Conservation (phyloP, 1,139 yeast genomes). For the Nakaseomyces glabratus region DNA sequence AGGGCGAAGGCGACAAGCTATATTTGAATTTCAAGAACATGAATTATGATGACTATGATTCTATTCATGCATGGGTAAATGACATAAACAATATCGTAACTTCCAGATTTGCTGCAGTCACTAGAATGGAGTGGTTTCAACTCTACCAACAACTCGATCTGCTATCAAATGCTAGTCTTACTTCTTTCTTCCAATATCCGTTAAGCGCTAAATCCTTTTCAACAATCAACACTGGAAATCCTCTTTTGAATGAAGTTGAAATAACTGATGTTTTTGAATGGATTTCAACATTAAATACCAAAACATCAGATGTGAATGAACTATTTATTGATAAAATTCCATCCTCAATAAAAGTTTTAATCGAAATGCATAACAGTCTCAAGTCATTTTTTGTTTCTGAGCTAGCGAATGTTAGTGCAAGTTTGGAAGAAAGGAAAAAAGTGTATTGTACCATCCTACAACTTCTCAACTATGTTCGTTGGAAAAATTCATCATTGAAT, state of each 20-base stretch:
- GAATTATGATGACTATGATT: slow-evolving; percentile 35
- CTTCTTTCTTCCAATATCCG: slow-evolving; percentile 51
- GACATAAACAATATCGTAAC: slow-evolving; percentile 57
- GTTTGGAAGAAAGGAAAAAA: slow-evolving; percentile 52
- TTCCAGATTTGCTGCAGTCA: slow-evolving; percentile 50
- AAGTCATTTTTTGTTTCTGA: slow-evolving; percentile 58
- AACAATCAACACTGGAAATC: slow-evolving; percentile 18
- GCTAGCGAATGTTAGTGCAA: slow-evolving; percentile 49
- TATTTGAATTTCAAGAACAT: slow-evolving; percentile 32
- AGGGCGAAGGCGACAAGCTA: slow-evolving; percentile 17
- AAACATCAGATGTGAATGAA: slow-evolving; percentile 33
- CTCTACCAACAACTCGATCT: slow-evolving; percentile 67
- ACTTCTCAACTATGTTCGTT: slow-evolving; percentile 55
- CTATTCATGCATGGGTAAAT: slow-evolving; percentile 37
- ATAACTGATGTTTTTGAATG: slow-evolving; percentile 66
- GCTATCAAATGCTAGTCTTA: slow-evolving; percentile 44
- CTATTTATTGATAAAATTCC: slow-evolving; percentile 54
- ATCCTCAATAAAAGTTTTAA: slow-evolving; percentile 54
- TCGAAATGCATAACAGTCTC: slow-evolving; percentile 60
- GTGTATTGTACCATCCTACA: slow-evolving; percentile 64
- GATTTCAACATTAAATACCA: slow-evolving; percentile 44
- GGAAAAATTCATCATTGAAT: slow-evolving; percentile 59
- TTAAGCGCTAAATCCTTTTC: slow-evolving; percentile 15
- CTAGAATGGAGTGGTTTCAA: slow-evolving; percentile 70
- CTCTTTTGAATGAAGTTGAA: slow-evolving; percentile 42